Base-by-base conservation (phyloP, 768 basidiomycete genomes). In the Thelephora ganbajun region DNA sequence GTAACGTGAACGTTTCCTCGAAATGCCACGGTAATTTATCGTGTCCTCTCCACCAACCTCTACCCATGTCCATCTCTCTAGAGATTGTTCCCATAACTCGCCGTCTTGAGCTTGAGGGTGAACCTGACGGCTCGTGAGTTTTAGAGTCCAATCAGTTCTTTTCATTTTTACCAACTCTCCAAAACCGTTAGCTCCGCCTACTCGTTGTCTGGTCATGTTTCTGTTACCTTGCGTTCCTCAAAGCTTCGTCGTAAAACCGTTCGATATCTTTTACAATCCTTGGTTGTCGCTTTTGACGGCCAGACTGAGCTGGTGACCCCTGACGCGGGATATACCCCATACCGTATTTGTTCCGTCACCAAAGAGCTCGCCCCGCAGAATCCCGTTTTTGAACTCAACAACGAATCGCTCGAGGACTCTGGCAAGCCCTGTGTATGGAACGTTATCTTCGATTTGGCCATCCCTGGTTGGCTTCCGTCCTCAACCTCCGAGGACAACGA, bases 401-500 rank as follows among this genome's bases (percentile, higher is more conserved):
- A 82, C 59, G 78, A 80, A 51, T 79, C 73, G 13, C 69, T 72
- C 42, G 79, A 85, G 56, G 73, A 79, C 35, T 63, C 65, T 19
- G 68, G 63, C 44, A 64, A 66, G 48, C 74, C 74, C 45, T 79
- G 74, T 72, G 64, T 58, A 62, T 89, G 89, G 81, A 79, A 83
- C 53, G 67, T 90, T 48, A 68, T 80, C 14, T 94, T 93, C 61
- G 80, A 90, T 60, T 64, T 96, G 3, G 72, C 76, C 13, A 66
- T 93, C n/a, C 90, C 91, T 4, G 92, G 90, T 14, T 94, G 92
- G 92, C 70, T 96, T 2, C 69, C 71, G 1, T 71, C 76, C 13
- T 66, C 76, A 20, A 55, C 46, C 2, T 48, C 58, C 4, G 18
- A 43, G 3, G 60, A 69, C 13, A 55, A 53, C 9, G 42, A 56